A percentile compares a stretch with the other conserved stretches of the same genome.
Evolutionary conservation across 2,329 filamentous ascomycete species (phyloP).

Genomic region (Ceratocystis lukuohia): DNA sequence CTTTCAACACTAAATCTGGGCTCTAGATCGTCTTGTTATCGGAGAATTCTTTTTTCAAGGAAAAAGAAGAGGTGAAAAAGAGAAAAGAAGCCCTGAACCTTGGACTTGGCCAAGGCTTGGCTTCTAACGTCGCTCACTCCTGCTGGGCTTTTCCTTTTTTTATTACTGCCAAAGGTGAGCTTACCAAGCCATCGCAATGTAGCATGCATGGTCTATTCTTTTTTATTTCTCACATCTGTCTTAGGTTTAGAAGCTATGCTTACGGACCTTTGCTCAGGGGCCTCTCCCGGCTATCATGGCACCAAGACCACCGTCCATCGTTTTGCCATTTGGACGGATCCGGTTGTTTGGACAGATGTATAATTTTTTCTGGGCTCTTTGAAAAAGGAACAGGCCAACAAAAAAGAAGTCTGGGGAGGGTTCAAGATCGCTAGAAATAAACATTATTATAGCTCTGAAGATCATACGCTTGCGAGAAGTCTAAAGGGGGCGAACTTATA

Average conservation of each 20-base stretch:
- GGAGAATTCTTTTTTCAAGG: neutral
- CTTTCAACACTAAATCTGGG: neutral
- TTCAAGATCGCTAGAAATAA: neutral
- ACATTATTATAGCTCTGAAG: neutral
- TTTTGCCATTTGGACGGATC: neutral
- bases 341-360: neutral
- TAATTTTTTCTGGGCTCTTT: neutral
- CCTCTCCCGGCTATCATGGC: neutral
- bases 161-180: neutral
- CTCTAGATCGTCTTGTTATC: neutral
- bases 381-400: neutral
- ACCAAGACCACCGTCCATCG: neutral
- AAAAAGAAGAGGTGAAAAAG: neutral
- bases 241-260: too few species aligned
- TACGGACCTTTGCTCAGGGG: neutral
- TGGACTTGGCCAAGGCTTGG: conserved; percentile 2
- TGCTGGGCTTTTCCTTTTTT: neutral
- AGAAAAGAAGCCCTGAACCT: conserved; percentile 4
- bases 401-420: neutral
- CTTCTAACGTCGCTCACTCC: neutral
- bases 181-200: too few species aligned
- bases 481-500: neutral
- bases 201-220: too few species aligned
- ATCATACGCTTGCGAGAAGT: neutral
- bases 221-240: too few species aligned